phyloP scores from a whole-genome alignment of 108 stramenopile species.

The Epithemia pelagica region DNA sequence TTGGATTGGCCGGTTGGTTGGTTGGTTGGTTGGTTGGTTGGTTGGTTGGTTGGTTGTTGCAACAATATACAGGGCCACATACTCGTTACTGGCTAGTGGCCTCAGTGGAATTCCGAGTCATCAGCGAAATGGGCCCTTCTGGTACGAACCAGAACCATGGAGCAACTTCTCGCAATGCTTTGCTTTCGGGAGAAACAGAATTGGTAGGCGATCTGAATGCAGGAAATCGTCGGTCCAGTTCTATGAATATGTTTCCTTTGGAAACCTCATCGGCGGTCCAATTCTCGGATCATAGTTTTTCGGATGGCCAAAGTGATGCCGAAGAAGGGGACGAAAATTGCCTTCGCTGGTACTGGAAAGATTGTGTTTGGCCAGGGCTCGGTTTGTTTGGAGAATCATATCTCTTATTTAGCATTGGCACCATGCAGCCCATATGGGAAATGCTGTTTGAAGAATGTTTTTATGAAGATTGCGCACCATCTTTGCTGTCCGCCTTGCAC shows the following conservation, averaged over 20 bases:
- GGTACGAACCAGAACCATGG: too few species aligned
- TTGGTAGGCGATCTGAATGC: too few species aligned
- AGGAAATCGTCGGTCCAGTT: too few species aligned
- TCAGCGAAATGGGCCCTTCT: too few species aligned
- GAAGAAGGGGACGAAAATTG: neutral
- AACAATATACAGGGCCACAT: too few species aligned
- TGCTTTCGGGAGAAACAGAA: too few species aligned
- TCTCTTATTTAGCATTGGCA: constrained; percentile 65
- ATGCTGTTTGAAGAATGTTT: constrained; percentile 37
- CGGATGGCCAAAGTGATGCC: neutral
- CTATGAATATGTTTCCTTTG: neutral
- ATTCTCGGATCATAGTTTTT: neutral
- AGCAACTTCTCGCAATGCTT: too few species aligned
- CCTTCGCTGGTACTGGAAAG: neutral
- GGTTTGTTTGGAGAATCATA: constrained; percentile 81
- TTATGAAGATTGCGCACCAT: constrained; percentile 17
- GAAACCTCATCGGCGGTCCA: neutral
- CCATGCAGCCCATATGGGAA: constrained; percentile 60
- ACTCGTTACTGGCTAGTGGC: too few species aligned
- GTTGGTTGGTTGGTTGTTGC: too few species aligned
- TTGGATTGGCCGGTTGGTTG: too few species aligned
- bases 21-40: too few species aligned
- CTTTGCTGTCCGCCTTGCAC: constrained; percentile 34
- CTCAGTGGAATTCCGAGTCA: too few species aligned
- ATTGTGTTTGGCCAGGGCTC: constrained; percentile 50